Base-by-base conservation (phyloP, 106 monocot species). In the Acanthochlamys bracteata region DNA sequence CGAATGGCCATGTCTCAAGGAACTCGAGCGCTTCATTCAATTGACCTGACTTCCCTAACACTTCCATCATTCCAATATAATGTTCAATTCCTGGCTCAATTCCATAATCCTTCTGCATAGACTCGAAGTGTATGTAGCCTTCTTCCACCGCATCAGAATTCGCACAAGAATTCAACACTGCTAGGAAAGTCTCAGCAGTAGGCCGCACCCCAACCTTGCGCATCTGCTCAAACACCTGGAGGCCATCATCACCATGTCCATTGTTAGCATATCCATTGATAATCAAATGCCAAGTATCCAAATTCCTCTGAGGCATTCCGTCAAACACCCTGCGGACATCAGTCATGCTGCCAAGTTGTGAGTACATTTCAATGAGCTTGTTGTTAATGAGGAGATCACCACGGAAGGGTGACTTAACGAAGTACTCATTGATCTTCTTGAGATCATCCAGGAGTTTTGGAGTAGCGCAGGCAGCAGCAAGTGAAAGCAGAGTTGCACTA, bases 261-360 rank as follows among this genome's bases (percentile, higher is more conserved):
- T 93, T 93, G 10, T 57, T 45, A 0, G 85, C 70, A 49, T 81
- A 86, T 15, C 83, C 89, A 74, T 72, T 63, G 22, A 89, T 86
- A 83, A 93, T 76, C 43, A 83, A 55, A 60, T 85, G 85, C 93
- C 93, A 93, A 0, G 89, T 75, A 9, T 82, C 90, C 54, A 91
- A 49, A 46, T 73, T 83, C 11, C 89, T 71, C 15, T 89, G 78
- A 15, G 89, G 80, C 93, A 93, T 93, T 60, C 83, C 26, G 58
- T 93, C 93, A 43, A 93, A 89, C 69, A 76, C 69, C 15, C 74
- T 42, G 68, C 89, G 85, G 41, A 86, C 89, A 59, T 93, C 83
- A 0, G 59, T 49, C 80, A 81, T 79, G 76, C 83, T 78, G 17
- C 69, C 80, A 16, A 80, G 76, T 49, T 68, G 76, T 7, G 80